These are phyloP conservation scores for Rhinocladiella mackenziei DNA, from an alignment of 2,329 filamentous ascomycete species.

Conservation along the genomic window DNA sequence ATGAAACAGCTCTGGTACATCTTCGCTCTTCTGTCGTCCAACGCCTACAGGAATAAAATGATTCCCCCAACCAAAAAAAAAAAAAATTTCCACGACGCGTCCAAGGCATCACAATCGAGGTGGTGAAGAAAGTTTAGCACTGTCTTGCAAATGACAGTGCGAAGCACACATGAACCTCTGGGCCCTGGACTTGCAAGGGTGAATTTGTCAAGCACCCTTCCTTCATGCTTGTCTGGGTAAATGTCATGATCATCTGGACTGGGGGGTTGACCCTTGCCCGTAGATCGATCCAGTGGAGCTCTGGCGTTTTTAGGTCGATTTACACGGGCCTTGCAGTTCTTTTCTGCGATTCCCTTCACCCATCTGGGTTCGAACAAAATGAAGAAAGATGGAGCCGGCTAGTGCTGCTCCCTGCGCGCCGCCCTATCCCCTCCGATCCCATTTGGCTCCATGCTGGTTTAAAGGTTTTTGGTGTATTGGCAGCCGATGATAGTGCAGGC, in stretches of 20 bases:
- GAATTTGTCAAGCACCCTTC: slow-evolving; percentile 23
- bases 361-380: slow-evolving; percentile 8
- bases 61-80: too few species aligned
- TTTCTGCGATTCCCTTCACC: slow-evolving; percentile 14
- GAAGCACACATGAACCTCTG: slow-evolving; percentile 9
- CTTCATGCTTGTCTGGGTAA: slow-evolving; percentile 9
- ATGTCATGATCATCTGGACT: slow-evolving; percentile 8
- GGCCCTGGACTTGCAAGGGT: slow-evolving; percentile 12
- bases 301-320: slow-evolving; percentile 13
- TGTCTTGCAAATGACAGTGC: neutral
- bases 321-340: slow-evolving; percentile 11
- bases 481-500: slow-evolving; percentile 4
- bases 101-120: neutral
- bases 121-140: slow-evolving; percentile 2
- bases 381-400: slow-evolving; percentile 1
- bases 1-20: too few species aligned
- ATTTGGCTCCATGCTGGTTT: slow-evolving; percentile 9
- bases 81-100: neutral
- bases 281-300: slow-evolving; percentile 25
- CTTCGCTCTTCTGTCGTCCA: too few species aligned
- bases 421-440: slow-evolving; percentile 1
- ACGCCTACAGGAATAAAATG: too few species aligned
- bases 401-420: slow-evolving; percentile 2
- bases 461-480: slow-evolving; percentile 2
- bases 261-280: slow-evolving; percentile 14